These are phyloP conservation scores for Penicillium expansum DNA, from an alignment of 2,329 filamentous ascomycete species.

Conservation along the genomic window DNA sequence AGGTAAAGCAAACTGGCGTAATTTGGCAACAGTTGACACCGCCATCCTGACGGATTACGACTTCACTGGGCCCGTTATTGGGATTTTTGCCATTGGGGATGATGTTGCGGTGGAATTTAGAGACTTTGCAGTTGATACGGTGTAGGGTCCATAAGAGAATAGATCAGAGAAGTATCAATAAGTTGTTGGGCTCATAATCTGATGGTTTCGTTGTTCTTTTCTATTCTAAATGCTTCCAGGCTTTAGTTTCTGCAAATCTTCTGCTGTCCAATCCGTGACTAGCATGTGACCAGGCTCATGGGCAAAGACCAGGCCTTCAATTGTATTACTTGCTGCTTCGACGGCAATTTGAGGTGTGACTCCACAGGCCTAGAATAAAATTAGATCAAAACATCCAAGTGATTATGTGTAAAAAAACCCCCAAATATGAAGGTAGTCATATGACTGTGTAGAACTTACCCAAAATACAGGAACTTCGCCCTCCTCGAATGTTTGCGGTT, in stretches of 20 bases:
- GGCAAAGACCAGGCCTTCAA: slow-evolving; percentile 58
- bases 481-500: slow-evolving; percentile 41
- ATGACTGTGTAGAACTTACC: slow-evolving; percentile 17
- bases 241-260: slow-evolving; percentile 33
- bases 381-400: slow-evolving; percentile 48
- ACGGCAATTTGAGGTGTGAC: slow-evolving; percentile 66
- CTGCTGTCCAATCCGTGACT: slow-evolving; percentile 52
- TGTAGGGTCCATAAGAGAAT: neutral
- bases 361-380: slow-evolving; percentile 64
- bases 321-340: slow-evolving; percentile 47
- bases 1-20: neutral
- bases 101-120: neutral
- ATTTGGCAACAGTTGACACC: neutral
- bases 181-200: no score
- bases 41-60: slow-evolving; percentile 1
- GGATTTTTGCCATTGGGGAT: slow-evolving; percentile 7
- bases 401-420: no score
- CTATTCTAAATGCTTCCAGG: slow-evolving; percentile 8
- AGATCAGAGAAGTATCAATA: neutral
- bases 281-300: slow-evolving; percentile 65
- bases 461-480: slow-evolving; percentile 40
- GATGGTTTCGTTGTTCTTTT: no score
- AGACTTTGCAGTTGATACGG: slow-evolving; percentile 1
- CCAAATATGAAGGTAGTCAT: no score
- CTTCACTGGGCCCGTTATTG: slow-evolving; percentile 6